Percentiles rank a stretch among this genome's conserved stretches.
Conservation (phyloP, 148 eudicot genomes). For the Cornus controversa region DNA sequence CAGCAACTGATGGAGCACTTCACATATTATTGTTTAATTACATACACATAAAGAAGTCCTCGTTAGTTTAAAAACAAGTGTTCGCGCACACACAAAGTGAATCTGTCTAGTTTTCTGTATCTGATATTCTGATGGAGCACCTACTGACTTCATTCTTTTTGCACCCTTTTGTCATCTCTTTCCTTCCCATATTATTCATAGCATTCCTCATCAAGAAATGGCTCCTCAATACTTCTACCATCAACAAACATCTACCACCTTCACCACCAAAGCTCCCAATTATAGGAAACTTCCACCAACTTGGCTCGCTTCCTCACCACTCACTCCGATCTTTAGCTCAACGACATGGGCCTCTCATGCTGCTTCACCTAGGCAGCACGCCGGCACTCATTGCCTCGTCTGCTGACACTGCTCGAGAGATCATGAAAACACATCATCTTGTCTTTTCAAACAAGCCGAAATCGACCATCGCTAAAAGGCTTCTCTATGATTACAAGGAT, state of each 20-base stretch:
- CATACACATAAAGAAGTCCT: too few relatives aligned
- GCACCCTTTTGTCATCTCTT: too few relatives aligned
- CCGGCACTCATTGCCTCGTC: constrained; percentile 54
- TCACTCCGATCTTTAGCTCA: constrained; percentile 28
- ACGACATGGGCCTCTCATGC: constrained; percentile 35
- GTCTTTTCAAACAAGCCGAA: constrained; percentile 42
- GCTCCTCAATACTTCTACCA: not conserved
- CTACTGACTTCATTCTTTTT: too few relatives aligned
- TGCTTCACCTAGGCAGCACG: constrained; percentile 34
- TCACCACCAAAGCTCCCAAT: constrained; percentile 44
- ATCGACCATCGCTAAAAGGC: constrained; percentile 15
- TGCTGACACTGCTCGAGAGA: constrained; percentile 43
- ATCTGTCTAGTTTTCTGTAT: too few relatives aligned
- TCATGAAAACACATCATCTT: constrained; percentile 48
- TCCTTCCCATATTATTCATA: too few relatives aligned
- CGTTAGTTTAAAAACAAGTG: too few relatives aligned
- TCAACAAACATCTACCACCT: constrained; percentile 27
- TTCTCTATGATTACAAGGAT: constrained; percentile 37
- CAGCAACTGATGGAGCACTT: too few relatives aligned
- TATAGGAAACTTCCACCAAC: constrained; percentile 45
- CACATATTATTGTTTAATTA: too few relatives aligned
- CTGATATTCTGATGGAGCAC: too few relatives aligned
- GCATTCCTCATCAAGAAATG: too few relatives aligned
- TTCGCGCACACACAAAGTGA: too few relatives aligned
- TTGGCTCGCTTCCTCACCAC: constrained; percentile 24